A percentile compares a stretch with the other conserved stretches of the same genome.
Evolutionary conservation across 1,284 basidiomycete species (phyloP).

Genomic region (Puccinia horiana): DNA sequence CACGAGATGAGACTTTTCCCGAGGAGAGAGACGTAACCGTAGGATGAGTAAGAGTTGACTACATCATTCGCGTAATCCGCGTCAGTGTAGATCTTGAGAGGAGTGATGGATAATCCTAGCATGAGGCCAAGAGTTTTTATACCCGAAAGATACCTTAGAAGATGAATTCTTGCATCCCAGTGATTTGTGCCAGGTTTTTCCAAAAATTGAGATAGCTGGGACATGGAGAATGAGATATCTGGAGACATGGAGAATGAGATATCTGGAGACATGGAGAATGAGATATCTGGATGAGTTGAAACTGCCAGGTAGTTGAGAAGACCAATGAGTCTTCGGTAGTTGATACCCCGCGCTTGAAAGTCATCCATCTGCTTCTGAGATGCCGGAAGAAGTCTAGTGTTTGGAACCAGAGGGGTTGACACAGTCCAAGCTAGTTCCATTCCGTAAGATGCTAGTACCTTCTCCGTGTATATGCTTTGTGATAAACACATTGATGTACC

Average conservation of each 20-base stretch:
- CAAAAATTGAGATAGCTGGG: conserved; percentile 1
- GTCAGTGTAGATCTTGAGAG: background rate
- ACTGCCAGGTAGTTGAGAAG: conserved; percentile 30
- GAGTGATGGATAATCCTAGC: background rate
- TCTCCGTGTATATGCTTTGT: background rate
- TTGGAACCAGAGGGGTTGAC: background rate
- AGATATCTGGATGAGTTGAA: background rate
- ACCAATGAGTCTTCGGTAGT: background rate
- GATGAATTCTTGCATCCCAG: background rate
- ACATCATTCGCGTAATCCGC: background rate
- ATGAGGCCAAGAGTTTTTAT: background rate
- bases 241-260: conserved; percentile 5
- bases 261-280: conserved; percentile 8
- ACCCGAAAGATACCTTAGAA: background rate
- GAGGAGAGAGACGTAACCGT: background rate
- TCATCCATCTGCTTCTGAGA: background rate
- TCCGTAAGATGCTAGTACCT: background rate
- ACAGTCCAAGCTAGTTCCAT: background rate
- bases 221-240: background rate
- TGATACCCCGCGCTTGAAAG: background rate
- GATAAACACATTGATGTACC: background rate
- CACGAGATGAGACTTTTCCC: background rate
- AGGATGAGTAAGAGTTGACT: background rate
- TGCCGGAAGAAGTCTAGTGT: background rate
- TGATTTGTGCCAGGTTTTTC: background rate